These are phyloP conservation scores for Takashimella tepidaria DNA, from an alignment of 1,284 basidiomycete species.

Conservation along the genomic window DNA sequence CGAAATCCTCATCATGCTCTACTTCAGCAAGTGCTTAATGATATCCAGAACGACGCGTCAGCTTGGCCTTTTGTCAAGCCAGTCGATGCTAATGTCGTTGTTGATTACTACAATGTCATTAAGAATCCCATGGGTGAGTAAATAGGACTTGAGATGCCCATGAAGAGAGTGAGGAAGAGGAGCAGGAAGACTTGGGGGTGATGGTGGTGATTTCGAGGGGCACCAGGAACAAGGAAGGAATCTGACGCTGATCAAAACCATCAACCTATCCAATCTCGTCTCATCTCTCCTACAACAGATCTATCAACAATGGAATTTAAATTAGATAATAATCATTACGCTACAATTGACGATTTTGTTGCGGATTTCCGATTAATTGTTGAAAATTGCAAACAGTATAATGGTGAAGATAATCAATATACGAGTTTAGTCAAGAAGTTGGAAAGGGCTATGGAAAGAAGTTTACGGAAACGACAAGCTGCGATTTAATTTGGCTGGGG, in stretches of 20 bases:
- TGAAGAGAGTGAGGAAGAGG: too few species aligned
- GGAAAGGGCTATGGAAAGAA: conserved; percentile 54
- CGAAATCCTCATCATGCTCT: conserved; percentile 56
- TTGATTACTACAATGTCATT: conserved; percentile 88
- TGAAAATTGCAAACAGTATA: conserved; percentile 87
- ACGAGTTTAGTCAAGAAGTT: conserved; percentile 79
- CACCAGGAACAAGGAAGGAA: not conserved
- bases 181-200: too few species aligned
- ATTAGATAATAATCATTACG: conserved; percentile 71
- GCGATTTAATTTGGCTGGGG: conserved; percentile 1
- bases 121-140: conserved; percentile 85
- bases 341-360: conserved; percentile 68
- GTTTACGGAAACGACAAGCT: conserved; percentile 44
- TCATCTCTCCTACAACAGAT: too few species aligned
- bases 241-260: conserved; percentile 14
- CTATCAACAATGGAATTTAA: conserved; percentile 89
- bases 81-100: conserved; percentile 76
- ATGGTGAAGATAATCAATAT: conserved; percentile 78
- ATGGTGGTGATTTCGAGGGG: too few species aligned
- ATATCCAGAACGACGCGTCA: conserved; percentile 72
- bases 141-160: too few species aligned
- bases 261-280: too few species aligned
- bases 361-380: conserved; percentile 80
- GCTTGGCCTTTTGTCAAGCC: conserved; percentile 66
- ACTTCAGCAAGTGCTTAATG: conserved; percentile 79